Evolutionary conservation across 805 yeast genomes (phyloP), one percentile per base, ranked within the genome.

Genomic region (Spathaspora arborariae): DNA sequence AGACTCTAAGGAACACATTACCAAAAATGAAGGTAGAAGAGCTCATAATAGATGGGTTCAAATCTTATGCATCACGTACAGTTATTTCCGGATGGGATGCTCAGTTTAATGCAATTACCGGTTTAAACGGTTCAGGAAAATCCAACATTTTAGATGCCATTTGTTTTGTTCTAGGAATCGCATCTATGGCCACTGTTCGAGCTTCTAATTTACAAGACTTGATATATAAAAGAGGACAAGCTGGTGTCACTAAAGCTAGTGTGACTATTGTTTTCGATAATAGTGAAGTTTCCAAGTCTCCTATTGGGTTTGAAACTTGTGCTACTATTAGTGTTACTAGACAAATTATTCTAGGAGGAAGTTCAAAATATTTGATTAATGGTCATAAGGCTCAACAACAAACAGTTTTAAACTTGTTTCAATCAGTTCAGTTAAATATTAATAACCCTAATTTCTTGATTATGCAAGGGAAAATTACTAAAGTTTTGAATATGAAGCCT

Each of bases 401-500:
- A 55, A 86, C 94, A 9, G 97, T 94, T 1, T 76, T 90, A 46
- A 91, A 85, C 56, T 68, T 95, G 44, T 91, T 95, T 63, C 98
- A 92, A 64, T 85, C 95, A 15, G 96, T 95, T 19, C 99, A 94
- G 67, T 77, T 94, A 51, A 94, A 94, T 61, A 92, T 94, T 64
- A 94, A 94, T 64, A 94, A 92, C 61, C 99, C 99, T 26, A 94
- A 94, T 63, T 94, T 94, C 67, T 76, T 94, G 56, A 94, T 94
- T 59, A 94, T 95, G 99, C 99, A 94, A 68, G 99, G 99, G 50
- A 88, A 90, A 62, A 94, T 95, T 68, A 95, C 99, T 27, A 92
- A 94, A 64, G 97, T 94, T 53, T 76, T 94, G 58, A 94, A 94
- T 64, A 94, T 94, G 98, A 89, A 88, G 57, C 96, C 99, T 1